These are phyloP conservation scores for Aspergillus ustus DNA, from an alignment of 2,329 filamentous ascomycete genomes.

Conservation along the genomic window DNA sequence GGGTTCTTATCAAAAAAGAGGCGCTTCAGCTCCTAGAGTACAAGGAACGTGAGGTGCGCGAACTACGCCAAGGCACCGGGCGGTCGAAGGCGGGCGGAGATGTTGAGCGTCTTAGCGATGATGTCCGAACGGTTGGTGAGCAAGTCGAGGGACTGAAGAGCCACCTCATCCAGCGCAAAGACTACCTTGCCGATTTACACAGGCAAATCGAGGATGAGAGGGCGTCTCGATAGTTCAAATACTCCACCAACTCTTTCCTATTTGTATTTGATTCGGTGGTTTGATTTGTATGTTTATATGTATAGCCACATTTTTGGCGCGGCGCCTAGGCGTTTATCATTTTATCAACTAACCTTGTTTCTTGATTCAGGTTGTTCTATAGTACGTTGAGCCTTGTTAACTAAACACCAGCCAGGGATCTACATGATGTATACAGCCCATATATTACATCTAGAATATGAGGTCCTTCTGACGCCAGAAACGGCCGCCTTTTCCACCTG, in stretches of 20 bases:
- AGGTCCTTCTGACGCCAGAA: too few relatives aligned
- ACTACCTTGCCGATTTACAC: conserved; percentile 74
- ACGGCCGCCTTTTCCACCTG: too few relatives aligned
- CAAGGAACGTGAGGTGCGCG: conserved; percentile 78
- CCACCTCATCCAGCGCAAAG: conserved; percentile 77
- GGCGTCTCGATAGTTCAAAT: conserved; percentile 48
- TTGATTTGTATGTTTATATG: conserved; percentile 24
- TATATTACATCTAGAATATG: neutral
- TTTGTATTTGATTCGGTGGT: conserved; percentile 10
- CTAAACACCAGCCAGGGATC: neutral
- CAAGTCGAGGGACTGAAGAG: conserved; percentile 89
- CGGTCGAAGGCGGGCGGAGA: conserved; percentile 67
- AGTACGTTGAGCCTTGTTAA: neutral
- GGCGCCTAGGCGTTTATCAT: conserved; percentile 40
- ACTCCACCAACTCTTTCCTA: conserved; percentile 14
- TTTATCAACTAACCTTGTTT: conserved; percentile 31
- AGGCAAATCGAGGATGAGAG: conserved; percentile 88
- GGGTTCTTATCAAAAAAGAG: conserved; percentile 90
- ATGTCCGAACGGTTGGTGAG: conserved; percentile 87
- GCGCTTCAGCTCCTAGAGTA: conserved; percentile 93
- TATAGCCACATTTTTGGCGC: conserved; percentile 39
- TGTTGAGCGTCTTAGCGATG: conserved; percentile 78
- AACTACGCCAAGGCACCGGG: conserved; percentile 65
- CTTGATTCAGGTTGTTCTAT: conserved; percentile 13
- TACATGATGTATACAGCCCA: neutral